Conservation (phyloP, 257 asterid species). For the Penstemon davidsonii region DNA sequence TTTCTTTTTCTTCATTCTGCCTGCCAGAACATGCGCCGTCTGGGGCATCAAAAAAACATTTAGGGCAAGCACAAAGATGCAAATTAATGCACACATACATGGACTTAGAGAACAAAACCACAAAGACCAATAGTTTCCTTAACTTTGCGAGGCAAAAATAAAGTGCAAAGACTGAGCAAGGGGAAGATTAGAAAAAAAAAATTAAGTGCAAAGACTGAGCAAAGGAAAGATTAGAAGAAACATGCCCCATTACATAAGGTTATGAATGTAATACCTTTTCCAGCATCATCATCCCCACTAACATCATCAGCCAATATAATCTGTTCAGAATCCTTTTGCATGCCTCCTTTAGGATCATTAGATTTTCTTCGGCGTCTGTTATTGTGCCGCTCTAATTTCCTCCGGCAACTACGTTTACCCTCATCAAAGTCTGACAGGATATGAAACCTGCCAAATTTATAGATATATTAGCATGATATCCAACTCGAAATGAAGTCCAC, state of each 20-base stretch:
- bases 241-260: neutral
- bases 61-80: constrained; percentile 17
- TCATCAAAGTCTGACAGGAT: constrained; percentile 80
- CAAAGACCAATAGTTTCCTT: neutral
- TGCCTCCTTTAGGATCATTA: constrained; percentile 50
- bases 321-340: constrained; percentile 51
- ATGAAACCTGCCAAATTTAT: constrained; percentile 68
- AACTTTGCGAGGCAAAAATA: neutral
- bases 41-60: constrained; percentile 34
- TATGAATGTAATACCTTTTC: constrained; percentile 49
- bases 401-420: constrained; percentile 88
- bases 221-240: neutral
- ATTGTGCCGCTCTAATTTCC: constrained; percentile 89
- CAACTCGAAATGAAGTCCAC: no score
- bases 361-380: constrained; percentile 82
- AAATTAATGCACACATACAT: neutral
- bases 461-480: constrained; percentile 4
- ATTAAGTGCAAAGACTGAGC: neutral
- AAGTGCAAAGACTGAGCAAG: neutral
- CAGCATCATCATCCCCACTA: constrained; percentile 59
- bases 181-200: neutral
- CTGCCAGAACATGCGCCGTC: constrained; percentile 44
- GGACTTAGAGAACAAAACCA: neutral
- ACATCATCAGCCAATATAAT: constrained; percentile 48
- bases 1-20: constrained; percentile 53